phyloP scores from a whole-genome alignment of 331 rosid species.

The Dryas integrifolia region DNA sequence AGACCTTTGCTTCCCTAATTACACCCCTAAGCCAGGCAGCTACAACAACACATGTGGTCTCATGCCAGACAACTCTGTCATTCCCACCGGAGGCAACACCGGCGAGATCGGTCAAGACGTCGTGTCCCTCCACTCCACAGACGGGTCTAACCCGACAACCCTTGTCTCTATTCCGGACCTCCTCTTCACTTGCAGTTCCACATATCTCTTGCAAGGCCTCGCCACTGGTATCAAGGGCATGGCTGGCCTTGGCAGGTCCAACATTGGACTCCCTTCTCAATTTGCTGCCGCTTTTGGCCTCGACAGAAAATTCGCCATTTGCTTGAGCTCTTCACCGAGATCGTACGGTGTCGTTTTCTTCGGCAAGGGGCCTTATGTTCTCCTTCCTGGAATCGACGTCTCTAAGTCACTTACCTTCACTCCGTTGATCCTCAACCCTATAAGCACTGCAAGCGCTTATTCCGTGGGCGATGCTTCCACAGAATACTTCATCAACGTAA shows the following conservation, averaged over 20 bases:
- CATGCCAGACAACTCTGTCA: conserved; percentile 24
- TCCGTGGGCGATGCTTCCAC: conserved; percentile 20
- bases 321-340: conserved; percentile 35
- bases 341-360: conserved; percentile 39
- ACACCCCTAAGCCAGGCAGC: conserved; percentile 22
- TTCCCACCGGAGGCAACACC: background rate
- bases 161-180: conserved; percentile 11
- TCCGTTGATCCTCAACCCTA: conserved; percentile 40
- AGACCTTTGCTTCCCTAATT: no score
- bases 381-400: conserved; percentile 25
- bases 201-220: conserved; percentile 36
- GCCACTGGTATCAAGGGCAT: conserved; percentile 42
- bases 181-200: conserved; percentile 39
- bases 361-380: conserved; percentile 20
- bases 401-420: conserved; percentile 47
- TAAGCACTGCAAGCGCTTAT: conserved; percentile 21
- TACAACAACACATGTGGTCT: conserved; percentile 20
- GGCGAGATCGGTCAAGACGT: conserved; percentile 32
- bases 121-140: conserved; percentile 29
- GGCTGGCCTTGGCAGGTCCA: conserved; percentile 43
- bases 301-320: conserved; percentile 42
- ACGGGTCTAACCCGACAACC: conserved; percentile 16
- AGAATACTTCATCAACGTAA: conserved; percentile 47
- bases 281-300: conserved; percentile 34
- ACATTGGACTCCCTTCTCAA: conserved; percentile 47